Evolutionary conservation across 352 stramenopile genomes (phyloP).

Genomic region (Achlya hypogyna): DNA sequence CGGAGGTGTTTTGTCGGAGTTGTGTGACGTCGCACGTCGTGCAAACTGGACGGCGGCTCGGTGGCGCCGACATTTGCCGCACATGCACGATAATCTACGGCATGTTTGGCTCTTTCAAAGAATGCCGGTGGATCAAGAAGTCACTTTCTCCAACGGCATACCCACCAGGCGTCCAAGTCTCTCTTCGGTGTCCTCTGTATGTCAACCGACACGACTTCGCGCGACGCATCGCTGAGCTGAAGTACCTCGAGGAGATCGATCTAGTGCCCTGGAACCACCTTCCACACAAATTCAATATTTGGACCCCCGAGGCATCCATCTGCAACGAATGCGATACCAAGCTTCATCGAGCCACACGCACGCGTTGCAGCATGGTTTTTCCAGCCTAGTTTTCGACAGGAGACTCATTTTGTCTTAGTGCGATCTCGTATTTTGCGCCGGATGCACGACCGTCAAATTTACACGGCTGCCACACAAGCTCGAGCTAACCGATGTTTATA

Average conservation of each 20-base stretch:
- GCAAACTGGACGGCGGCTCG: not conserved
- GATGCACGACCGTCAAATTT: not conserved
- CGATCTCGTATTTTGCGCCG: not conserved
- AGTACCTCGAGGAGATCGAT: not conserved
- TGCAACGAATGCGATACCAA: not conserved
- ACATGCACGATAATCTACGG: not conserved
- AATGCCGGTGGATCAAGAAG: conserved; percentile 3
- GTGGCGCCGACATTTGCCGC: not conserved
- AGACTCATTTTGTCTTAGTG: not conserved
- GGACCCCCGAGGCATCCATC: not conserved
- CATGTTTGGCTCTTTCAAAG: not conserved
- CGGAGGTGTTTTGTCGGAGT: conserved; percentile 1
- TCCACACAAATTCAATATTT: not conserved
- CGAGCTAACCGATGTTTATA: not conserved
- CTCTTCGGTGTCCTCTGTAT: not conserved
- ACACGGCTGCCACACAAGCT: not conserved
- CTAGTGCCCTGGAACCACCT: not conserved
- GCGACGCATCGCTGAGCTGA: not conserved
- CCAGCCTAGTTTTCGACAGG: not conserved
- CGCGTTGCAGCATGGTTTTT: not conserved
- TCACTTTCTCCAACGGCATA: not conserved
- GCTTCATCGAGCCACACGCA: not conserved
- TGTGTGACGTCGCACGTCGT: not conserved
- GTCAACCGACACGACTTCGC: not conserved
- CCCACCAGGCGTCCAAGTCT: not conserved